Percentiles rank a stretch among this genome's conserved stretches.
These are phyloP conservation scores for Coffea eugenioides DNA, from an alignment of 257 asterid species.

Conservation along the genomic window DNA sequence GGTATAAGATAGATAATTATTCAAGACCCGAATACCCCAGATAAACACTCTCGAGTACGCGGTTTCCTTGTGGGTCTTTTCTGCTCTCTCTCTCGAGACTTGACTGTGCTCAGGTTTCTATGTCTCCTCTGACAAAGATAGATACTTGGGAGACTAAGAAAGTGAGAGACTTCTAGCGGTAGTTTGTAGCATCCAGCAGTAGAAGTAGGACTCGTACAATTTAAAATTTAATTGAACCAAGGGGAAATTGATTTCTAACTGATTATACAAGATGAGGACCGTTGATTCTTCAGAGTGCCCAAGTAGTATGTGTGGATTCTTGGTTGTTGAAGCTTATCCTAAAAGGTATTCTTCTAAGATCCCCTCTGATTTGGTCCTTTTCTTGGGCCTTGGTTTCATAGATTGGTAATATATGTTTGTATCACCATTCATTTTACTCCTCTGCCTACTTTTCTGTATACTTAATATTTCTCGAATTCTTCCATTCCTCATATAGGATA, in stretches of 20 bases:
- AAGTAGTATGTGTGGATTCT: conserved; percentile 53
- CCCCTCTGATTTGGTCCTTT: conserved; percentile 95
- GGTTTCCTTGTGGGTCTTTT: conserved; percentile 21
- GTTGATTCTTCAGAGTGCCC: conserved; percentile 54
- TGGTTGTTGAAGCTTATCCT: conserved; percentile 92
- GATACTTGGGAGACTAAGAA: conserved; percentile 15
- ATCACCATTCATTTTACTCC: neutral
- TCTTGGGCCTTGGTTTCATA: conserved; percentile 94
- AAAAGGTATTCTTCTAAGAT: conserved; percentile 95
- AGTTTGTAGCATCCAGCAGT: neutral
- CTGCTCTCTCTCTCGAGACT: conserved; percentile 8
- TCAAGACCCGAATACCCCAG: neutral
- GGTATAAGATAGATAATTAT: neutral
- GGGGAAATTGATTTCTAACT: neutral
- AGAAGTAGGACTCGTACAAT: neutral
- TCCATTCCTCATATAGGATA: conserved; percentile 10
- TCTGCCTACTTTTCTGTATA: neutral
- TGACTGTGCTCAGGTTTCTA: neutral
- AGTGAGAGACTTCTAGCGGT: conserved; percentile 5
- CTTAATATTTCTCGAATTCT: neutral
- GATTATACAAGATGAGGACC: conserved; percentile 54
- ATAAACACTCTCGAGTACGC: neutral
- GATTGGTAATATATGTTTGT: conserved; percentile 66
- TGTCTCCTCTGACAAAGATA: conserved; percentile 11
- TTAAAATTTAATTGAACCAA: neutral